Conservation (phyloP, 2,329 filamentous ascomycete genomes). For the Nannizzia gypsea region DNA sequence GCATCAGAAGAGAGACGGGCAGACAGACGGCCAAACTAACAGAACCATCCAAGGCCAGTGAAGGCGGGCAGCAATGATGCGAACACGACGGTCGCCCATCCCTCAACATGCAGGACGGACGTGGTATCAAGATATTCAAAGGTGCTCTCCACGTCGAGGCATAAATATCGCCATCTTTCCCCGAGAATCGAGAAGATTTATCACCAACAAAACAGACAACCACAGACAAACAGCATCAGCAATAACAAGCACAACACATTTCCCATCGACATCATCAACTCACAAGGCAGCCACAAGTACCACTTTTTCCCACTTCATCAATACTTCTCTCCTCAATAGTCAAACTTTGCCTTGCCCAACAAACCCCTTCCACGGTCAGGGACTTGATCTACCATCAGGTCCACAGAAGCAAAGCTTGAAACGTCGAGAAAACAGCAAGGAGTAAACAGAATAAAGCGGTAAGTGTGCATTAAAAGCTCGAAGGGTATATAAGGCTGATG, state of each 20-base stretch:
- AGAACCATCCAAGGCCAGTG: background rate
- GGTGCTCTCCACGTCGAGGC: conserved; percentile 17
- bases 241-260: background rate
- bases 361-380: background rate
- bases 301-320: background rate
- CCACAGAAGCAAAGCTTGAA: conserved; percentile 14
- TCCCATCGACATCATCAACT: background rate
- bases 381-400: background rate
- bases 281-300: background rate
- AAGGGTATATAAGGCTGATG: background rate
- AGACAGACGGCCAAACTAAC: background rate
- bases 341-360: background rate
- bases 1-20: background rate
- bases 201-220: background rate
- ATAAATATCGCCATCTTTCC: conserved; percentile 30
- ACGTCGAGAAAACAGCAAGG: conserved; percentile 3
- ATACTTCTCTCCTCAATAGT: background rate
- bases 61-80: background rate
- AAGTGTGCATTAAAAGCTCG: background rate
- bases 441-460: background rate
- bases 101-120: conserved; percentile 11
- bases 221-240: background rate
- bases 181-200: conserved; percentile 15
- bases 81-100: background rate
- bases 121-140: conserved; percentile 14